Percentiles rank a stretch among this genome's conserved stretches.
Conservation (phyloP, 495 filamentous ascomycete species). For the Articulospora tetracladia region DNA sequence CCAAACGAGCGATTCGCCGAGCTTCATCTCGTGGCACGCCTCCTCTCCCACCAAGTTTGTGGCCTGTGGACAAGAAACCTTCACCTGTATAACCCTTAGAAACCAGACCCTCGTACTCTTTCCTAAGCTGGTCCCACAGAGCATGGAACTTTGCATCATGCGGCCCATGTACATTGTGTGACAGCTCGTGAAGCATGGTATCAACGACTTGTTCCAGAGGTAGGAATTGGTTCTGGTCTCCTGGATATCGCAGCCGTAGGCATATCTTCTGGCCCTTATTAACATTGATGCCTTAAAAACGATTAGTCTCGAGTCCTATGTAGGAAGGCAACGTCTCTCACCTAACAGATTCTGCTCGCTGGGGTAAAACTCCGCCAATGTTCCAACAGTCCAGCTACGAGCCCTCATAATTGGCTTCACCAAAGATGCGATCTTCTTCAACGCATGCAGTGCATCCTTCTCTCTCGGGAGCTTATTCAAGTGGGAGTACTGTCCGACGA, state of each 20-base stretch:
- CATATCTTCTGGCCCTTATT: constrained; percentile 75
- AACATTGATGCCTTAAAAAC: constrained; percentile 66
- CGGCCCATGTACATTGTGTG: constrained; percentile 80
- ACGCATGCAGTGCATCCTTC: constrained; percentile 73
- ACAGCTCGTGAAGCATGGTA: constrained; percentile 95
- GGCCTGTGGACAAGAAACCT: constrained; percentile 76
- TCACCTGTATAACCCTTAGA: constrained; percentile 89
- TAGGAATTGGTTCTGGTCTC: constrained; percentile 73
- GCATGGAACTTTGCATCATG: constrained; percentile 81
- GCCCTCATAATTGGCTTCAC: constrained; percentile 96
- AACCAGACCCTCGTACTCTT: constrained; percentile 72
- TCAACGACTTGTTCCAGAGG: constrained; percentile 76
- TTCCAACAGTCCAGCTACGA: constrained; percentile 73
- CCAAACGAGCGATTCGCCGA: constrained; percentile 65
- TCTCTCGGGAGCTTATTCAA: constrained; percentile 66
- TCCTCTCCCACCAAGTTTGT: constrained; percentile 63
- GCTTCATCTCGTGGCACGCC: constrained; percentile 69
- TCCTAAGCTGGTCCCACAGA: constrained; percentile 82
- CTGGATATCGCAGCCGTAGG: constrained; percentile 74
- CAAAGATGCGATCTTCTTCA: constrained; percentile 80
- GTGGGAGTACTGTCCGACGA: constrained; percentile 77
- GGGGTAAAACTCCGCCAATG: constrained; percentile 84
- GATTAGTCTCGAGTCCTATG: constrained; percentile 5
- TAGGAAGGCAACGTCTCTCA: constrained; percentile 20
- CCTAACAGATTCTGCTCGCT: constrained; percentile 70